Base-by-base conservation (phyloP, 2,329 filamentous ascomycete species). In the Xylaria polymorpha region DNA sequence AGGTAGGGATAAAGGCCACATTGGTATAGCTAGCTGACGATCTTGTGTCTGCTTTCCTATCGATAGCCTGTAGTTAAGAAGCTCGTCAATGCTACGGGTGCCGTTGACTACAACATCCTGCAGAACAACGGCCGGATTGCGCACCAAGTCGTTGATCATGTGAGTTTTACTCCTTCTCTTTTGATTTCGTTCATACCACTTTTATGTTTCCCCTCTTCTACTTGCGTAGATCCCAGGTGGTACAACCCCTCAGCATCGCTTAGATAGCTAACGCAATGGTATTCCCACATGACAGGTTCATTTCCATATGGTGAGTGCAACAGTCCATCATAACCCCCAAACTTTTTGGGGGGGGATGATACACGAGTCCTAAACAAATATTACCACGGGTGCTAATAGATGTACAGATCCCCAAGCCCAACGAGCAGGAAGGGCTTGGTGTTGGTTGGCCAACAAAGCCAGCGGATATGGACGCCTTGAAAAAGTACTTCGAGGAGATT, bases 91-190 rank as follows among this genome's bases (percentile, higher is more conserved):
- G 95, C 94, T 35, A 90, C 88, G 4, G 93, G 93, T 44, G 90
- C 92, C 4, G 84, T 85, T 61, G 88, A 98, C 81, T 99, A 94
- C 86, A 99, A 99, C 79, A 88, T 99, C 58, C 84, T 99, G 68
- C 96, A 99, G 84, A 99, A 99, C 84, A 99, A 99, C 78, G 96
- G 96, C 61, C 85, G 88, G 25, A 88, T 95, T 77, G 96, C 96
- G 20, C 96, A 99, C 81, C 96, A 98, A 83, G 85, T 92, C 72
- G 95, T 99, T 71, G 92, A 94, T 74, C 96, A 99, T 83, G 95
- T 96, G 83, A 83, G 89, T 83, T 60, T 60, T 22, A n/a, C 35
- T 41, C 20, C 15, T 18, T 10, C 44, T 18, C 10, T 22, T 48
- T n/a, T n/a, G n/a, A n/a, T n/a, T n/a, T n/a, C 44, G 3, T 48